Conservation (phyloP, 352 stramenopile genomes). For the Thraustochytrium sp. region DNA sequence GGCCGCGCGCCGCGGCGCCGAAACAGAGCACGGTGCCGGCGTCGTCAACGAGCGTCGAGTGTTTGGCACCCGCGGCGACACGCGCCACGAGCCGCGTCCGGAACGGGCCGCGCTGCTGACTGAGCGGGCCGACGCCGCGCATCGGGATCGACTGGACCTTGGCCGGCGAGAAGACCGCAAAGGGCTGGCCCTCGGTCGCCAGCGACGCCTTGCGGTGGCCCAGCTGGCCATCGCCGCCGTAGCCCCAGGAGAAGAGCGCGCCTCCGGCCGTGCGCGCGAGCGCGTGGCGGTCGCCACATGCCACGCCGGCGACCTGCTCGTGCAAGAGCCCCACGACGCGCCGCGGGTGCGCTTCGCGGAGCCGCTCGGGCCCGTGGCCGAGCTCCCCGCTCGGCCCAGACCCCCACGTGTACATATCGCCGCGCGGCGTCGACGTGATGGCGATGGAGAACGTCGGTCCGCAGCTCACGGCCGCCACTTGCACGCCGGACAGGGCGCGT, state of each 20-base stretch:
- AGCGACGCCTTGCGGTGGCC: background rate
- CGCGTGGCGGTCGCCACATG: background rate
- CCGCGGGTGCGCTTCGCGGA: background rate
- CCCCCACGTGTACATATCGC: slow-evolving; percentile 22
- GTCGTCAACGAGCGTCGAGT: background rate
- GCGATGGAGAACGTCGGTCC: background rate
- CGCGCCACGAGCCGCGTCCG: background rate
- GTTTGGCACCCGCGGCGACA: background rate
- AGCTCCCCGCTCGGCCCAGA: background rate
- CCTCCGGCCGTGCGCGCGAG: background rate
- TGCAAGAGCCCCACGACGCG: background rate
- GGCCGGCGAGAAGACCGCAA: background rate
- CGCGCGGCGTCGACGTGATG: background rate
- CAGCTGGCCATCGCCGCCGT: background rate
- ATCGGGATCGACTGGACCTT: slow-evolving; percentile 12
- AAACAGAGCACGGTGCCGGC: background rate
- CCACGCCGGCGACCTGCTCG: background rate
- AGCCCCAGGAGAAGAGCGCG: slow-evolving; percentile 1
- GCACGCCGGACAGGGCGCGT: background rate
- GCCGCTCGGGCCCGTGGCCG: background rate
- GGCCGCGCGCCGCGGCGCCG: background rate
- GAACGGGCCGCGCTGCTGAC: background rate
- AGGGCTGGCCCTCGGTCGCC: background rate
- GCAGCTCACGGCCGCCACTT: background rate
- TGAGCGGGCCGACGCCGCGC: background rate